phyloP scores from a whole-genome alignment of 371 early-diverging fungal species.

The Fennellomyces sp. region DNA sequence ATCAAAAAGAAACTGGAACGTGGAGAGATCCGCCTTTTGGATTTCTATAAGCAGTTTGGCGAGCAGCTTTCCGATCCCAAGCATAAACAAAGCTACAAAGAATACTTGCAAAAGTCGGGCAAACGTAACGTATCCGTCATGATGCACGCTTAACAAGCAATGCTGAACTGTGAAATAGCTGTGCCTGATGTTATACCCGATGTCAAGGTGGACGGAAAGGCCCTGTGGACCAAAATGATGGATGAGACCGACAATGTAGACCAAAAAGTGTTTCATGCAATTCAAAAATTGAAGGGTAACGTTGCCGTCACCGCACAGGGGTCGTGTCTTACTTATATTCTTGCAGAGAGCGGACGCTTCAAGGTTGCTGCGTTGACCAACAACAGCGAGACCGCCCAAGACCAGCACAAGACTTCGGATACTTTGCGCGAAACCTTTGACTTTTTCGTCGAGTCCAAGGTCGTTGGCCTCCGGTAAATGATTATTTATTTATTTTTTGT shows the following conservation, averaged over 20 bases:
- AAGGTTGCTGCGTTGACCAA: slow-evolving; percentile 81
- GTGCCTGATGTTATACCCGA: slow-evolving; percentile 39
- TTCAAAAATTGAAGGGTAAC: slow-evolving; percentile 54
- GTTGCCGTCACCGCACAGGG: neutral
- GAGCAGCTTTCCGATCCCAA: slow-evolving; percentile 61
- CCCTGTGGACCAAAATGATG: slow-evolving; percentile 77
- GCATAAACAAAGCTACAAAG: slow-evolving; percentile 54
- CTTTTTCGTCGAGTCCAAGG: slow-evolving; percentile 45
- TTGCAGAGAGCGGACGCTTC: slow-evolving; percentile 52
- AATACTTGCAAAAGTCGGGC: slow-evolving; percentile 50
- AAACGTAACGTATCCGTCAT: too few species aligned
- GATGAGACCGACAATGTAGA: slow-evolving; percentile 57
- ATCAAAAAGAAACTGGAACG: slow-evolving; percentile 81
- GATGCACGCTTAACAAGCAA: neutral
- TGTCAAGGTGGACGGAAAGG: slow-evolving; percentile 63
- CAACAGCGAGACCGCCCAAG: slow-evolving; percentile 66
- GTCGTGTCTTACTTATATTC: neutral
- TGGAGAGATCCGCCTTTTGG: slow-evolving; percentile 63
- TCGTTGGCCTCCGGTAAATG: slow-evolving; percentile 40
- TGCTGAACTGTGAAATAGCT: slow-evolving; percentile 14
- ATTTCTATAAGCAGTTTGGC: slow-evolving; percentile 71
- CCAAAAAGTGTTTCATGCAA: slow-evolving; percentile 55
- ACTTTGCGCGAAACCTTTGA: slow-evolving; percentile 47
- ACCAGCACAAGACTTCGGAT: slow-evolving; percentile 32
- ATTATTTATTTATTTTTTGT: neutral